Base-by-base conservation (phyloP, 805 yeast species). In the Saturnispora zaruensis region DNA sequence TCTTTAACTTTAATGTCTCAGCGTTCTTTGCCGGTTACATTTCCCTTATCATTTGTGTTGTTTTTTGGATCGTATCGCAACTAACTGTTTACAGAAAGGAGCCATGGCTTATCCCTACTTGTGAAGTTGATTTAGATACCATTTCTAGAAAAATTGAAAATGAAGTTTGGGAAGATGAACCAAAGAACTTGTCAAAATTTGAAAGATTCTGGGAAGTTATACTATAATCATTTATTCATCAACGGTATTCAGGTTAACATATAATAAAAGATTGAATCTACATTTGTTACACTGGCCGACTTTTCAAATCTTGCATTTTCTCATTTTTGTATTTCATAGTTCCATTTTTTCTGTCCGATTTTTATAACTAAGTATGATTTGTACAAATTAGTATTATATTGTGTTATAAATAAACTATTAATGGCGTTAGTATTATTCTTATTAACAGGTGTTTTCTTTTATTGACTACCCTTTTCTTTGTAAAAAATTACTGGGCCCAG, bases 11-110 rank as follows among this genome's bases (percentile, higher is more conserved):
- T 59, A 67, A 67, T 51, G 84, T 77, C 4, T 63, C 76, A 6
- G 65, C 68, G 37, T 86, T 86, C 70, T 77, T 84, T 62, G 78
- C 87, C 23, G 78, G 85, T 24, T 86, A 87, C 60, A 70, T 86
- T 49, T 84, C 91, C 13, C 70, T 83, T 23, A 73, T 84, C 50
- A 65, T 82, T 45, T 82, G 81, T 63, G 68, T 74, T 41, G 75
- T 68, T 8, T 57, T 76, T 7, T 86, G 80, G 81, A 50, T 74
- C 2, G 71, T 71, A 13, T 55, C 64, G 13, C 65, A 62, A 45
- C 74, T 78, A 66, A 85, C 82, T 57, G 51, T 74, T 38, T 72
- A 65, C 60, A 79, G 70, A 64, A 75, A 76, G 54, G 68, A 72
- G 20, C 67, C 76, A 20, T 58, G 75, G 45, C 63, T 76, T 53